phyloP scores from a whole-genome alignment of 2,329 filamentous ascomycete species.

The Pseudogymnoascus sp. region DNA sequence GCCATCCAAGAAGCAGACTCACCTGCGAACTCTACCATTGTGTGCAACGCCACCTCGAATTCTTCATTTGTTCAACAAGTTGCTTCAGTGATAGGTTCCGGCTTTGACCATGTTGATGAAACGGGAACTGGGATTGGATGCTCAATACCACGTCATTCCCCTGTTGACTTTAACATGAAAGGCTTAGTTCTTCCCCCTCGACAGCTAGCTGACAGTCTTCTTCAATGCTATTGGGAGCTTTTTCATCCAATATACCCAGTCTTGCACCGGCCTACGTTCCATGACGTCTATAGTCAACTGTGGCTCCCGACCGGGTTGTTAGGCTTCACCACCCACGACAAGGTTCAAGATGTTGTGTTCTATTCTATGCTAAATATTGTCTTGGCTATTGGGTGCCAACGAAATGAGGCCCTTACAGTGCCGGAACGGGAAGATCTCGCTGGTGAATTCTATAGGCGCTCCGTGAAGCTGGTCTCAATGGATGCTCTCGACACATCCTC shows the following conservation, averaged over 20 bases:
- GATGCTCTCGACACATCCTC: conserved; percentile 24
- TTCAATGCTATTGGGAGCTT: conserved; percentile 17
- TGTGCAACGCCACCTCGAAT: not conserved
- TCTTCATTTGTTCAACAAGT: not conserved
- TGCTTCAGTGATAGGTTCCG: not conserved
- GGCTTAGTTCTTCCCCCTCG: conserved; percentile 16
- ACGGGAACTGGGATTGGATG: not conserved
- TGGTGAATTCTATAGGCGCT: conserved; percentile 24
- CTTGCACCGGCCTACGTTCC: conserved; percentile 15
- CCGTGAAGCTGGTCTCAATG: conserved; percentile 20
- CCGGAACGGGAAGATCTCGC: conserved; percentile 14
- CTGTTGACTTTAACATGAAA: conserved; percentile 5
- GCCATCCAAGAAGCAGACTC: not conserved
- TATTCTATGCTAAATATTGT: conserved; percentile 26
- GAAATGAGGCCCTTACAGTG: conserved; percentile 13
- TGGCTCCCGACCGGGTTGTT: conserved; percentile 13
- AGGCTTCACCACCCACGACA: not conserved
- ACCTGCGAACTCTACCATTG: not conserved
- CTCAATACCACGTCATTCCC: not conserved
- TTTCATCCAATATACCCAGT: conserved; percentile 20
- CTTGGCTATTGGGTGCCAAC: conserved; percentile 25
- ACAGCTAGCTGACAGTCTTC: conserved; percentile 16
- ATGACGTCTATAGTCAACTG: conserved; percentile 12
- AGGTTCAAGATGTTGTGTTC: conserved; percentile 13
- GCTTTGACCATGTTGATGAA: not conserved